Evolutionary conservation across 2,329 filamentous ascomycete species (phyloP), one percentile per base, ranked within the genome.

Genomic region (Neonectria neomacrospora): DNA sequence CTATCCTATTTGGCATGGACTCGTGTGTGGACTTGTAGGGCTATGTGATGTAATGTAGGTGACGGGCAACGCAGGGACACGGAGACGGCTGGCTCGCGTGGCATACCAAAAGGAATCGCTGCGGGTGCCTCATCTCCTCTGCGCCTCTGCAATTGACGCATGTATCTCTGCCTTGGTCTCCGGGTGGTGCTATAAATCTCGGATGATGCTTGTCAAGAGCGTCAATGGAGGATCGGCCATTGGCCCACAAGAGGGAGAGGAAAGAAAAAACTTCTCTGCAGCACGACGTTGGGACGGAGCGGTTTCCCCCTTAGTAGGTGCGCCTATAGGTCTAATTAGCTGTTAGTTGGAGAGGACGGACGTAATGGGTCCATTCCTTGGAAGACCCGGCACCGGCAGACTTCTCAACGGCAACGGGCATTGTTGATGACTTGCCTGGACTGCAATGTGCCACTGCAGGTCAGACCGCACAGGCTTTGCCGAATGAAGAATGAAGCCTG

Each of bases 231-330:
- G 52, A 23, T 37, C 41, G 22, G 45, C 37, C 30, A 63, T 71
- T 70, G 68, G 67, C 59, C 58, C 50, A 64, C 56, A 52, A 37
- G 50, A 39, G 14, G 44, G 44, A 44, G 58, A 58, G 39, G 59
- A 60, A 64, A 68, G 70, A 71, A 69, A 61, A 64, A 63, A 54
- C 54, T 66, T 65, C 60, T 48, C 45, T 55, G 34, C 44, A 45
- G 16, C 20, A 14, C 48, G 51, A 37, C 22, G 48, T 44, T 26
- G 54, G 54, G 57, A 39, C 50, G 32, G 54, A 69, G 70, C 70
- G 70, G 64, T 22, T 58, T 66, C 64, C 44, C 16, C n/a, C 37
- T 20, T 62, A 52, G 53, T 44, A 44, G 51, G 34, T 37, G 44
- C 52, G 28, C 52, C 58, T 32, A 23, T 32, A 41, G n/a, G n/a